Percentiles rank a stretch among this genome's conserved stretches.
Evolutionary conservation across 352 stramenopile species (phyloP).

Genomic region (Phytophthora foliorum): DNA sequence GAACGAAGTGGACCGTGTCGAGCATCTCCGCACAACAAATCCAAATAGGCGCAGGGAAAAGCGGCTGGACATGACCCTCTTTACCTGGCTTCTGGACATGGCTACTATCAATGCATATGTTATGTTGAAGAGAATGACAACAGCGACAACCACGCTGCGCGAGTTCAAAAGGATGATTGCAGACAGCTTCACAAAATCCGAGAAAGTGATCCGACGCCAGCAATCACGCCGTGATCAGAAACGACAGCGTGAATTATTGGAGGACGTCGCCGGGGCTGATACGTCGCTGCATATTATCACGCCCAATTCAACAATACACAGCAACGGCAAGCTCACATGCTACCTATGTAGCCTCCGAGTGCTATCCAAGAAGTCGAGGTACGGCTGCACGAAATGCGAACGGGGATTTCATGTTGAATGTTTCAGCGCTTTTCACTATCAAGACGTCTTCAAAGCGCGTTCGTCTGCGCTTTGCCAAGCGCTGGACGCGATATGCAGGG

Average conservation of each 20-base stretch:
- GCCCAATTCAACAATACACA: slow-evolving; percentile 10
- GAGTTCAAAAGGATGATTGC: slow-evolving; percentile 15
- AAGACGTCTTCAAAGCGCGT: slow-evolving; percentile 17
- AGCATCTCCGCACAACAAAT: slow-evolving; percentile 8
- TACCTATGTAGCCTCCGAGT: slow-evolving; percentile 17
- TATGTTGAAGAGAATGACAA: background rate
- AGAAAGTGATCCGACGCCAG: background rate
- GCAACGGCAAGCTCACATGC: slow-evolving; percentile 13
- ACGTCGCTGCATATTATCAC: slow-evolving; percentile 21
- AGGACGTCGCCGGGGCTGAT: slow-evolving; percentile 8
- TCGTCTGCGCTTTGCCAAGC: slow-evolving; percentile 2
- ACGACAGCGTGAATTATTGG: background rate
- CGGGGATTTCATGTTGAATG: slow-evolving; percentile 19
- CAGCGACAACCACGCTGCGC: background rate
- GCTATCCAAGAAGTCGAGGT: slow-evolving; percentile 9
- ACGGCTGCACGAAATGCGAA: slow-evolving; percentile 19
- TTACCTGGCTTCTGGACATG: slow-evolving; percentile 14
- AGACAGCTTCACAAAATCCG: slow-evolving; percentile 10
- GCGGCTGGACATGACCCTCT: slow-evolving; percentile 10
- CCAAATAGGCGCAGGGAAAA: slow-evolving; percentile 10
- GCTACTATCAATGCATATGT: slow-evolving; percentile 11
- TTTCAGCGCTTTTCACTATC: slow-evolving; percentile 16
- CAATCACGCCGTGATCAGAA: slow-evolving; percentile 3
- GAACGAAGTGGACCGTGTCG: slow-evolving; percentile 14
- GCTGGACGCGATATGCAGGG: slow-evolving; percentile 5